phyloP scores from a whole-genome alignment of 768 basidiomycete species.

The Cystofilobasidium macerans region DNA sequence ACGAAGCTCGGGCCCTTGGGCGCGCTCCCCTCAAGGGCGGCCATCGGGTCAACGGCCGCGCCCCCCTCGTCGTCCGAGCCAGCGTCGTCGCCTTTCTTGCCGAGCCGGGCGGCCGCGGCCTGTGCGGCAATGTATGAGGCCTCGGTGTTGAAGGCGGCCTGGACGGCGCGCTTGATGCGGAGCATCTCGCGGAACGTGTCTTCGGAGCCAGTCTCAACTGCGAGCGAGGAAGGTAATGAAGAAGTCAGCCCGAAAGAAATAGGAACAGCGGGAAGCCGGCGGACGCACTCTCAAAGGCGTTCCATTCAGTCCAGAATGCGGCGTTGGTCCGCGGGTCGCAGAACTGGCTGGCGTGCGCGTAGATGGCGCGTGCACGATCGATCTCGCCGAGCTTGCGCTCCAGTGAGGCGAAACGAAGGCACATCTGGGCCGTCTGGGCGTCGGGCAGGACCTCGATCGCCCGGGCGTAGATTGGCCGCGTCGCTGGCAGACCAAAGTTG shows the following conservation, averaged over 20 bases:
- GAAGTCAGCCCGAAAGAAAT: background rate
- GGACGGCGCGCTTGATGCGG: constrained; percentile 60
- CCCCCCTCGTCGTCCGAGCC: constrained; percentile 39
- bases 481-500: constrained; percentile 92
- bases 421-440: constrained; percentile 92
- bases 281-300: constrained; percentile 66
- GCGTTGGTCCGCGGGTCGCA: constrained; percentile 82
- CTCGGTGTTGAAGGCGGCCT: constrained; percentile 97
- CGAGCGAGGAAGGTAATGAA: background rate
- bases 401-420: constrained; percentile 83
- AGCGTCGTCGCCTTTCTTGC: constrained; percentile 46
- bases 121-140: constrained; percentile 71
- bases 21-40: constrained; percentile 45
- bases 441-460: constrained; percentile 89
- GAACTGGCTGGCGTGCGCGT: constrained; percentile 96
- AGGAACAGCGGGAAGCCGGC: background rate
- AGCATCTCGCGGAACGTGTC: constrained; percentile 71
- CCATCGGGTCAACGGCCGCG: constrained; percentile 64
- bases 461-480: constrained; percentile 88
- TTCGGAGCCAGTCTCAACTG: constrained; percentile 88
- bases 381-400: constrained; percentile 98
- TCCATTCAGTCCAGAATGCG: constrained; percentile 95
- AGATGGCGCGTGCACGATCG: constrained; percentile 89
- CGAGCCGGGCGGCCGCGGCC: constrained; percentile 59
- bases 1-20: constrained; percentile 60